phyloP scores from a whole-genome alignment of 2,329 filamentous ascomycete genomes.

The Cucurbitaria berberidis region DNA sequence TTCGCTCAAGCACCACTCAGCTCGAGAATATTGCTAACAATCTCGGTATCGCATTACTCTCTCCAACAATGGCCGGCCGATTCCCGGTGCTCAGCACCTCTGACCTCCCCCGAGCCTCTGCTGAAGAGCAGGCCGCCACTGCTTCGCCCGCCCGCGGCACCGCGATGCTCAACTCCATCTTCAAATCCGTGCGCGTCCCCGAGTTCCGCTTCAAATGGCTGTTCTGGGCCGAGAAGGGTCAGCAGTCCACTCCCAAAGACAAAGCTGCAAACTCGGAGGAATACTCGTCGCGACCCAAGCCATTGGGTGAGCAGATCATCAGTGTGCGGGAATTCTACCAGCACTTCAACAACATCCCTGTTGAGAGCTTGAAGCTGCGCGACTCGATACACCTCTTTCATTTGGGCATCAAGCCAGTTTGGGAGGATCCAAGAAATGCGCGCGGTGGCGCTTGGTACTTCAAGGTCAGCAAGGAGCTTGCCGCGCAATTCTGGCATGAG shows the following conservation, averaged over 20 bases:
- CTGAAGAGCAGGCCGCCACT: slow-evolving; percentile 65
- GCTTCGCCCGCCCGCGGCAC: slow-evolving; percentile 76
- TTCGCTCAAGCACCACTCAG: slow-evolving; percentile 10
- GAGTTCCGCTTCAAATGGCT: slow-evolving; percentile 60
- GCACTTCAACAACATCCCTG: slow-evolving; percentile 73
- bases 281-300: slow-evolving; percentile 56
- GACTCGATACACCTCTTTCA: slow-evolving; percentile 77
- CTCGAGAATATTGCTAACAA: slow-evolving; percentile 10
- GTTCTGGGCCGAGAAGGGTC: slow-evolving; percentile 58
- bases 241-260: slow-evolving; percentile 34
- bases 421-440: slow-evolving; percentile 86
- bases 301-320: slow-evolving; percentile 52
- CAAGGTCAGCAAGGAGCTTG: slow-evolving; percentile 77
- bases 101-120: slow-evolving; percentile 64
- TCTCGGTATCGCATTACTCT: slow-evolving; percentile 1
- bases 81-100: slow-evolving; percentile 46
- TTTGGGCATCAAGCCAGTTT: slow-evolving; percentile 79
- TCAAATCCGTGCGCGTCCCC: slow-evolving; percentile 55
- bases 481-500: slow-evolving; percentile 78
- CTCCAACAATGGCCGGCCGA: slow-evolving; percentile 38
- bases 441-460: slow-evolving; percentile 92
- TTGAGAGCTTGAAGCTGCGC: slow-evolving; percentile 73
- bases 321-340: slow-evolving; percentile 58
- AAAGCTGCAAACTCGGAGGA: slow-evolving; percentile 32
- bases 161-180: slow-evolving; percentile 66